Percentiles rank a stretch among this genome's conserved stretches.
These are phyloP conservation scores for Daedalea quercina DNA, from an alignment of 768 basidiomycete species.

Conservation along the genomic window DNA sequence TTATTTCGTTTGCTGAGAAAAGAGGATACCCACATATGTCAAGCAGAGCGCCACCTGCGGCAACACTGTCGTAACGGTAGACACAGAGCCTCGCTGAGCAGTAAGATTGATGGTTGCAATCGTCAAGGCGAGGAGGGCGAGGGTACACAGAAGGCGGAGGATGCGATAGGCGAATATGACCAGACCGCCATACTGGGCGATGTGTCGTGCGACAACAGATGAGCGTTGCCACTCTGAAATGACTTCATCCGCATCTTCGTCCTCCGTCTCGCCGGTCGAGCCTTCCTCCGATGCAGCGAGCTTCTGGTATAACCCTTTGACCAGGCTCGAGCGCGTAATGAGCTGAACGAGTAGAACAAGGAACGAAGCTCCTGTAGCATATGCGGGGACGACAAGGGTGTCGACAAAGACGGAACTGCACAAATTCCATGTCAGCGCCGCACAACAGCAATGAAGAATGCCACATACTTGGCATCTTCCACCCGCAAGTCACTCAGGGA, in stretches of 20 bases:
- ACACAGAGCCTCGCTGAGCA: not conserved
- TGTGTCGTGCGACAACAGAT: conserved; percentile 23
- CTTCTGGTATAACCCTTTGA: conserved; percentile 4
- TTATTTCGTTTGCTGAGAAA: too few species aligned
- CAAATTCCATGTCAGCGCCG: not conserved
- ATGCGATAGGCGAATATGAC: conserved; percentile 42
- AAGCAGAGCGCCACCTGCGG: conserved; percentile 7
- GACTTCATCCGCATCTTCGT: conserved; percentile 2
- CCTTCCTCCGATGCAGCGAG: conserved; percentile 3
- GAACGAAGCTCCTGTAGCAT: conserved; percentile 6
- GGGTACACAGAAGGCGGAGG: conserved; percentile 36
- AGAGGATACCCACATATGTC: conserved; percentile 13
- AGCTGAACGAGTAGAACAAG: conserved; percentile 11
- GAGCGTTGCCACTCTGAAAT: not conserved
- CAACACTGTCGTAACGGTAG: conserved; percentile 2
- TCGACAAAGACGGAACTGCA: conserved; percentile 8
- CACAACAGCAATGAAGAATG: not conserved
- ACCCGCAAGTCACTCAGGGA: not conserved
- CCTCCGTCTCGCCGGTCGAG: not conserved
- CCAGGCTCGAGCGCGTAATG: conserved; percentile 2
- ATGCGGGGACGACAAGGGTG: conserved; percentile 7
- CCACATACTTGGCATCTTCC: not conserved
- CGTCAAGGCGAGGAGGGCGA: conserved; percentile 44
- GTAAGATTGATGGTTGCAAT: conserved; percentile 34
- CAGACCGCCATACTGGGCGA: conserved; percentile 37